Evolutionary conservation across 2,329 filamentous ascomycete species (phyloP).

Genomic region (Pseudogymnoascus sp.): DNA sequence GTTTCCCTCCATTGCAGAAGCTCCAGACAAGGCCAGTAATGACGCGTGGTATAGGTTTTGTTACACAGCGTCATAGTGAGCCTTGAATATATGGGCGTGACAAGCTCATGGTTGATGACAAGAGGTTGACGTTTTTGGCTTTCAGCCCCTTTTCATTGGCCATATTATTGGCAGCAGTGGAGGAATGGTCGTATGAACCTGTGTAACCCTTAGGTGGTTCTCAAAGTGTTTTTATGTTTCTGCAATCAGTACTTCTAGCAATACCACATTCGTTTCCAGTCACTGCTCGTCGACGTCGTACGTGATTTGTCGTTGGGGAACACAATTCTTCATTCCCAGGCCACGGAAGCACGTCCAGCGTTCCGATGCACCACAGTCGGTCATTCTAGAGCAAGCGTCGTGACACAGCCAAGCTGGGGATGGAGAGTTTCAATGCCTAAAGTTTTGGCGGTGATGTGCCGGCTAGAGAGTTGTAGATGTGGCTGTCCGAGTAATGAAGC

Average conservation of each 20-base stretch:
- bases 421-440: not conserved
- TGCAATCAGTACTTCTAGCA: not conserved
- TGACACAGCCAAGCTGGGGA: not conserved
- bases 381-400: not conserved
- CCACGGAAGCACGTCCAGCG: not conserved
- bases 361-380: not conserved
- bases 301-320: not conserved
- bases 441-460: not conserved
- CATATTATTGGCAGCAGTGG: not conserved
- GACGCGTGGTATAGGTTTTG: not conserved
- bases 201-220: not conserved
- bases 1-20: not conserved
- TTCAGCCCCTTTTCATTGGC: not conserved
- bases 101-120: not conserved
- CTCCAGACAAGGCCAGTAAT: not conserved
- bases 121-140: not conserved
- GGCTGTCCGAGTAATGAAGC: not conserved
- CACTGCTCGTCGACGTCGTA: not conserved
- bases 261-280: not conserved
- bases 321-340: not conserved
- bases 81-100: not conserved
- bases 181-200: not conserved
- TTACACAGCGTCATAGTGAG: not conserved
- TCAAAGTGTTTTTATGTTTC: not conserved
- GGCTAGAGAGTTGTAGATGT: not conserved